Evolutionary conservation across 768 basidiomycete species (phyloP).

Genomic region (Podaxis carcinomalis): DNA sequence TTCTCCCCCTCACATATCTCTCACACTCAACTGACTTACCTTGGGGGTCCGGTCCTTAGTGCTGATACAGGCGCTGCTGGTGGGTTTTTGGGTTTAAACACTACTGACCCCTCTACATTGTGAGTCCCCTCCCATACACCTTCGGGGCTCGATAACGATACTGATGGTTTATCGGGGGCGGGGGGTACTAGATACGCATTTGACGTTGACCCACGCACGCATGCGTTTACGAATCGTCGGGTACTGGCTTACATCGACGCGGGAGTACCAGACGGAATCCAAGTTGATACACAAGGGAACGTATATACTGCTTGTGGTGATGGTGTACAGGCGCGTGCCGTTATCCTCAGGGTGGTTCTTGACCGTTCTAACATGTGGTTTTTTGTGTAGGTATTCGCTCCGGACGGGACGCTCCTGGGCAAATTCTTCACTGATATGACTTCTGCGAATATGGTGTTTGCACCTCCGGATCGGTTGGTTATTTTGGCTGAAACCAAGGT

Average conservation of each 20-base stretch:
- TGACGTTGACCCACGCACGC: conserved; percentile 55
- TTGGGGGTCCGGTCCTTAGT: conserved; percentile 29
- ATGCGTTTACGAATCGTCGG: conserved; percentile 51
- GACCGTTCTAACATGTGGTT: neutral
- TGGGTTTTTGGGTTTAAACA: conserved; percentile 45
- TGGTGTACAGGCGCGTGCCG: conserved; percentile 48
- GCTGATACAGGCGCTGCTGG: conserved; percentile 46
- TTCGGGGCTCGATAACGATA: neutral
- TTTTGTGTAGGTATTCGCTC: conserved; percentile 11
- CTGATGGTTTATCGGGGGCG: neutral
- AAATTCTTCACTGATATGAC: conserved; percentile 54
- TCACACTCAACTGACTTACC: neutral
- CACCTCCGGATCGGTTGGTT: conserved; percentile 35
- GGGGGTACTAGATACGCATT: conserved; percentile 50
- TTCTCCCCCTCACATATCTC: neutral
- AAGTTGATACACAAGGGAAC: conserved; percentile 60
- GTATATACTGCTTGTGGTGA: conserved; percentile 69
- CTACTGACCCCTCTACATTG: conserved; percentile 66
- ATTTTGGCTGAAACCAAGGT: conserved; percentile 46
- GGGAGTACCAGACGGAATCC: conserved; percentile 65
- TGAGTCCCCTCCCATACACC: conserved; percentile 25
- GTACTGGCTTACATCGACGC: conserved; percentile 66
- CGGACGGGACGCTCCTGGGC: conserved; percentile 51
- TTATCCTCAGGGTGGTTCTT: neutral
- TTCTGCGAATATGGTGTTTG: conserved; percentile 45